These are phyloP conservation scores for Aphanomyces invadans DNA, from an alignment of 352 stramenopile genomes.

Conservation along the genomic window DNA sequence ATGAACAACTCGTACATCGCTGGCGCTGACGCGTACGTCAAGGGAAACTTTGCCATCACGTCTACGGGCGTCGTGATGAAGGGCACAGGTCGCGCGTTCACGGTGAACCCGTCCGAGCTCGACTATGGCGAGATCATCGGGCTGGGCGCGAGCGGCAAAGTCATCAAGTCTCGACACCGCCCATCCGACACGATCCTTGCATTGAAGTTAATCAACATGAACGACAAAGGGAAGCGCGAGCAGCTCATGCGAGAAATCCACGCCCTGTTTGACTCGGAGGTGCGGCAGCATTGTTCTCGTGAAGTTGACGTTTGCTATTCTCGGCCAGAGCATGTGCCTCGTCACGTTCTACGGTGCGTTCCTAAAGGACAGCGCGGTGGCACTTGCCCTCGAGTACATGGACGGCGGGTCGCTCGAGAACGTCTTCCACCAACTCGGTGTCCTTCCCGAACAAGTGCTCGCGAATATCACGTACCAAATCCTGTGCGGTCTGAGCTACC, in stretches of 20 bases:
- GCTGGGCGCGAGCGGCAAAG: constrained; percentile 56
- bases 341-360: constrained; percentile 90
- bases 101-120: constrained; percentile 63
- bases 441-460: constrained; percentile 81
- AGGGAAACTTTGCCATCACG: constrained; percentile 75
- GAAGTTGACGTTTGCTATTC: not conserved
- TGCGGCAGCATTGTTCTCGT: constrained; percentile 24
- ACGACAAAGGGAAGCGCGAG: constrained; percentile 74
- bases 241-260: constrained; percentile 87
- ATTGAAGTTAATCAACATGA: constrained; percentile 87
- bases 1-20: constrained; percentile 76
- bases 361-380: constrained; percentile 80
- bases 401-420: constrained; percentile 88
- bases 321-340: constrained; percentile 53
- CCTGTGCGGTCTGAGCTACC: constrained; percentile 89
- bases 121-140: constrained; percentile 76
- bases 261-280: constrained; percentile 72
- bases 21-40: constrained; percentile 62
- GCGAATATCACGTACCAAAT: constrained; percentile 91
- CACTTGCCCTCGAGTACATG: constrained; percentile 91
- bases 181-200: constrained; percentile 71
- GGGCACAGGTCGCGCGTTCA: constrained; percentile 70
- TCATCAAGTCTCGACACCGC: constrained; percentile 54
- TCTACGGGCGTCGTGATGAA: constrained; percentile 70
- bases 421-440: constrained; percentile 71